Conservation (phyloP, 2,329 filamentous ascomycete species). For the Fusarium algeriense region DNA sequence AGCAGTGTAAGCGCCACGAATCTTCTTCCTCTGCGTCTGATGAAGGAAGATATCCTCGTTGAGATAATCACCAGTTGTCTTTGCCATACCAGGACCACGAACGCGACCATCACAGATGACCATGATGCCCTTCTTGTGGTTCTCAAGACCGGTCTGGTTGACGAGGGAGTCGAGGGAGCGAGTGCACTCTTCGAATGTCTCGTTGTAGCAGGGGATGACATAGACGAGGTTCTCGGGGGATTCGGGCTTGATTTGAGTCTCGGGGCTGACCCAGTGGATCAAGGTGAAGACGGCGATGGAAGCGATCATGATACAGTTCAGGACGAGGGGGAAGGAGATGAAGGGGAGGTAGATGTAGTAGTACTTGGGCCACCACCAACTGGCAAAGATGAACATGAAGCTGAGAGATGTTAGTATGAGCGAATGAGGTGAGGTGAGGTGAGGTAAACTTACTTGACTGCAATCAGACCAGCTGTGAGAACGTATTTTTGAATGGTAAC, state of each 20-base stretch:
- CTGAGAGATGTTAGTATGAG: neutral
- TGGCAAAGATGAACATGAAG: neutral
- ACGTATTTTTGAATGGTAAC: neutral
- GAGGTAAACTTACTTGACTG: neutral
- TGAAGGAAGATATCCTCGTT: neutral
- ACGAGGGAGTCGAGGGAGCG: neutral
- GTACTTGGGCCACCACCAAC: neutral
- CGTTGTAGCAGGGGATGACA: neutral
- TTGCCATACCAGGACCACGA: neutral
- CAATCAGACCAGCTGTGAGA: neutral
- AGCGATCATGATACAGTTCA: neutral
- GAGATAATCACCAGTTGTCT: neutral
- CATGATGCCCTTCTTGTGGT: neutral
- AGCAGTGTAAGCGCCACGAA: neutral
- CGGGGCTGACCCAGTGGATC: neutral
- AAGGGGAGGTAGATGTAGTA: slow-evolving; percentile 2
- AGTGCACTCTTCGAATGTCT: slow-evolving; percentile 1
- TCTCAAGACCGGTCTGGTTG: neutral
- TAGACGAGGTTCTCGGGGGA: neutral
- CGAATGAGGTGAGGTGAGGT: rapidly evolving
- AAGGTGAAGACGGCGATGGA: neutral
- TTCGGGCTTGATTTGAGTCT: neutral
- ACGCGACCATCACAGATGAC: neutral
- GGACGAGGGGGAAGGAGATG: neutral
- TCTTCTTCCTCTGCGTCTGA: neutral